Evolutionary conservation across 208 protist species (phyloP), one percentile per base, ranked within the genome.

Genomic region (Wallacemonas sp.): DNA sequence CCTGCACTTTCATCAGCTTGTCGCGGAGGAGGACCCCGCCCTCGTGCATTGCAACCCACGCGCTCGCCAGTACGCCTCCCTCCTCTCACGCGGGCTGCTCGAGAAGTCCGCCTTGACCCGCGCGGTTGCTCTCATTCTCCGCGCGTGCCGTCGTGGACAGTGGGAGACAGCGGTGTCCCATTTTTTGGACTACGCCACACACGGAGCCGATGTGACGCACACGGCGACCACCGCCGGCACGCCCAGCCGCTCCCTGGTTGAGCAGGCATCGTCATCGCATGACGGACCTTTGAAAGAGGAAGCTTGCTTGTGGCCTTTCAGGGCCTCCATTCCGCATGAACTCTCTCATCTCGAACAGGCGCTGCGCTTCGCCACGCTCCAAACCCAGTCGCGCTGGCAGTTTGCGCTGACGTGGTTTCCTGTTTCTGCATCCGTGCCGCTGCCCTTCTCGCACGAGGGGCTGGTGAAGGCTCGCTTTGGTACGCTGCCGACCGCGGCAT

Each of bases 301-400:
- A 6, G 30, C 28, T 24, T 38, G 38, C 26, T 5, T 2, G 24
- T 68, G 72, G 24, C 44, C 71, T 31, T 83, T 83, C 65, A 30
- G 15, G 21, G 28, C 39, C 1, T 21, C 24, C 19, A 55, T 93
- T 26, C 79, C 83, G 0, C 22, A 56, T 0, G 73, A 80, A 38
- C 59, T 93, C 15, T 62, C 71, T 0, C 67, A 78, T 36, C 58
- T 93, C 15, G 78, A 71, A 5, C 80, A 86, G 30, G 77, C 76
- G 3, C 75, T 79, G 19, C 82, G 82, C 30, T 88, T 87, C 71
- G 75, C 83, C 33, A 74, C 88, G 72, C 54, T 87, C 41, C 74
- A 72, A 46, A 79, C 60, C 0, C 46, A 71, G 0, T 24, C 12
- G 11, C 45, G 63, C 49, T 88, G 86, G 82, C 55, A 49, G 44